Conservation (phyloP, 2,329 filamentous ascomycete genomes). For the Tolypocladium nubicola region DNA sequence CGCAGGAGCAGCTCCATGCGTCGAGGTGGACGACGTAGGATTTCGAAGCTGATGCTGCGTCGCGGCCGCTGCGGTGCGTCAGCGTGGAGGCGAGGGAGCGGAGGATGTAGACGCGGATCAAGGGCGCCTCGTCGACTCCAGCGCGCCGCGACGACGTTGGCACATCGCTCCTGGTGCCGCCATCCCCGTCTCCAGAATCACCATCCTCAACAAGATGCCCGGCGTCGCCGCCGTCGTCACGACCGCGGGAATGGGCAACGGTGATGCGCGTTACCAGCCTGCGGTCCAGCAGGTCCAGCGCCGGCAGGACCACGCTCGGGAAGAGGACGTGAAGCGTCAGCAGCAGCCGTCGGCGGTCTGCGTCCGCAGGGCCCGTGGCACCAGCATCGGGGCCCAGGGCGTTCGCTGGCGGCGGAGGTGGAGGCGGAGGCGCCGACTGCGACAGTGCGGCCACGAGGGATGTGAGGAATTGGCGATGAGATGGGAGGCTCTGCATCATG, state of each 20-base stretch:
- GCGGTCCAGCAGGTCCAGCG: constrained; percentile 79
- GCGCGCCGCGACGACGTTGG: not conserved
- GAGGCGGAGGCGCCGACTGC: constrained; percentile 7
- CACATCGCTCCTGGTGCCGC: not conserved
- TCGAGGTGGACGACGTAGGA: constrained; percentile 61
- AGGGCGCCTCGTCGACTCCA: not conserved
- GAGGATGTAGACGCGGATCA: constrained; percentile 46
- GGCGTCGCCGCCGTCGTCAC: not conserved
- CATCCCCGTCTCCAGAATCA: too few species aligned
- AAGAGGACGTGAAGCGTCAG: constrained; percentile 78
- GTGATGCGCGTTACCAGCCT: constrained; percentile 51
- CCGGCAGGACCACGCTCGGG: constrained; percentile 68
- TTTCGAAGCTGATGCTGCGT: constrained; percentile 7
- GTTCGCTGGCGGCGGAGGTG: not conserved
- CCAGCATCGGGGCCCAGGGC: not conserved
- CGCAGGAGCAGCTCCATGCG: constrained; percentile 86
- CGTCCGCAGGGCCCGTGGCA: not conserved
- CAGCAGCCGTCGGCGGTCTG: constrained; percentile 41
- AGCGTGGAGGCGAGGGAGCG: constrained; percentile 40
- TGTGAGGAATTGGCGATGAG: constrained; percentile 34
- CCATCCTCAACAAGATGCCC: too few species aligned
- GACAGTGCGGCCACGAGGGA: constrained; percentile 34
- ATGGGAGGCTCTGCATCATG: constrained; percentile 11
- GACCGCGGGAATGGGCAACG: not conserved
- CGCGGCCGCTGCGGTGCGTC: constrained; percentile 10